These are phyloP conservation scores for Escallonia herrerae DNA, from an alignment of 129 eudicot genomes.

Conservation along the genomic window DNA sequence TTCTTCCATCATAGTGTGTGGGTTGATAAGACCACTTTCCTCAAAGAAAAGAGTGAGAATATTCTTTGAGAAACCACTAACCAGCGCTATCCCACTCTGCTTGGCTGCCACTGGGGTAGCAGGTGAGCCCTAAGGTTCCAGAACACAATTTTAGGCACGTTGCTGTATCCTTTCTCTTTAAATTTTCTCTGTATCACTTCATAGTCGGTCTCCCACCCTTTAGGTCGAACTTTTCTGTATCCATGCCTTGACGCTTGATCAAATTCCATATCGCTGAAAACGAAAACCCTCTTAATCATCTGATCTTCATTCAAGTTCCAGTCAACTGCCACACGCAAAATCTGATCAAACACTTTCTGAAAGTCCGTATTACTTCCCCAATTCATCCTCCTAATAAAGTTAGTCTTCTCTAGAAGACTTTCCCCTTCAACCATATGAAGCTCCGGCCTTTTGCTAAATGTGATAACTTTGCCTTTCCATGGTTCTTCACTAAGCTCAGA, in stretches of 20 bases:
- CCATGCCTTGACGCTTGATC: background rate
- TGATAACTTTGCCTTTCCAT: constrained; percentile 9
- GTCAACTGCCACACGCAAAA: background rate
- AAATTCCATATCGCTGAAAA: background rate
- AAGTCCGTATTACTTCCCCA: background rate
- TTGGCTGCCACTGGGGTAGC: background rate
- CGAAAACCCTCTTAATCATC: background rate
- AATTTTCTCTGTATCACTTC: background rate
- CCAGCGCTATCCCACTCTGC: background rate
- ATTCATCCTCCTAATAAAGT: background rate
- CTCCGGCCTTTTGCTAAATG: background rate
- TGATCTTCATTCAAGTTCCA: background rate
- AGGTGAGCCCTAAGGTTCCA: background rate
- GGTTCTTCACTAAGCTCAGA: constrained; percentile 14
- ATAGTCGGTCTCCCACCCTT: background rate
- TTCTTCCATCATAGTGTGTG: background rate
- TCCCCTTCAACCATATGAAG: constrained; percentile 8
- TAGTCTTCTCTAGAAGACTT: background rate
- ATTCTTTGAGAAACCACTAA: background rate
- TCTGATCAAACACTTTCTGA: background rate
- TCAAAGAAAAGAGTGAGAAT: background rate
- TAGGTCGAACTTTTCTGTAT: background rate
- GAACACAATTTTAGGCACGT: background rate
- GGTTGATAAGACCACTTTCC: background rate
- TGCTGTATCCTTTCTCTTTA: background rate